Evolutionary conservation across 73 alveolate genomes (phyloP).

Genomic region (Durusdinium trenchii): DNA sequence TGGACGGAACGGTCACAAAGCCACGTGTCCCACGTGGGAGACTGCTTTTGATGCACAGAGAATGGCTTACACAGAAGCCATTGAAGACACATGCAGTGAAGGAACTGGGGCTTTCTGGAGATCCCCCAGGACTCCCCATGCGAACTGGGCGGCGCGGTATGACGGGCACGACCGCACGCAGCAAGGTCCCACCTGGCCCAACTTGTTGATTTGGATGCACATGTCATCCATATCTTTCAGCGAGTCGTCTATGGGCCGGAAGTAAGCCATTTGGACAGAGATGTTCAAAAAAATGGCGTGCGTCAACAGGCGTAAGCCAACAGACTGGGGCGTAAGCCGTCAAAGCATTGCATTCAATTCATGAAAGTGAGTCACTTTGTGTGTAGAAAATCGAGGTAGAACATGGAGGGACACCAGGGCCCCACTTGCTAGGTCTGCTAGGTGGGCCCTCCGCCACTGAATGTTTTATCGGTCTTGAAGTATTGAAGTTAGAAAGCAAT

Average conservation of each 20-base stretch:
- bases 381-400: not conserved
- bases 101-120: no score
- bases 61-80: not conserved
- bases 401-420: not conserved
- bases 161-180: not conserved
- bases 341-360: not conserved
- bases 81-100: not conserved
- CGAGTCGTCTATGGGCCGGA: conserved; percentile 29
- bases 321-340: not conserved
- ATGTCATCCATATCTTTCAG: conserved; percentile 26
- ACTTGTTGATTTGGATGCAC: conserved; percentile 26
- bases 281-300: not conserved
- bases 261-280: not conserved
- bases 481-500: no score
- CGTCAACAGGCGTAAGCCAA: not conserved
- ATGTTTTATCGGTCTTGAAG: no score
- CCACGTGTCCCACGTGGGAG: no score
- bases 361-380: not conserved
- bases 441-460: not conserved
- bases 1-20: not conserved
- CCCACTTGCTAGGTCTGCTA: not conserved
- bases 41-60: not conserved
- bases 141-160: no score
- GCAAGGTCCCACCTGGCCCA: conserved; percentile 6
- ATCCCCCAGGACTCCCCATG: no score